Evolutionary conservation across 208 protist species (phyloP), one percentile per base, ranked within the genome.

Genomic region (Novymonas esmeraldas): DNA sequence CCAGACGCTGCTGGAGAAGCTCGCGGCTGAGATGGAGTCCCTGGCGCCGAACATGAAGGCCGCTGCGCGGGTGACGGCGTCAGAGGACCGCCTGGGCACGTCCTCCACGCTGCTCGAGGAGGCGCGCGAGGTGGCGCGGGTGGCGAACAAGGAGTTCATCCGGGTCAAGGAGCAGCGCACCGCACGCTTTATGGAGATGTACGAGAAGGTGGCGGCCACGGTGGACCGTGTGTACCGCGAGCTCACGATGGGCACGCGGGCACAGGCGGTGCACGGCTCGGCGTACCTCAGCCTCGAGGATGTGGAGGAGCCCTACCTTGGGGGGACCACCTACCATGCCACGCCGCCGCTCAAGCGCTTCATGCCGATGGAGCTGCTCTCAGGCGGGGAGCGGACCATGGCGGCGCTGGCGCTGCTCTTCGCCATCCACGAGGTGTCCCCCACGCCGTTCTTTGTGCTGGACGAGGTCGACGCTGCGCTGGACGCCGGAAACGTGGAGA

Each of bases 401-500:
- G 98, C 98, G 2, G 98, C 98, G 0, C 82, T 99, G 34, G 98
- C 98, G 31, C 84, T 99, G 7, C 75, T 99, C 7, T 99, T 99
- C 83, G 90, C 98, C 38, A 96, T 99, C 51, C 97, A 99, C 73
- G 89, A 84, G 6, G 92, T 93, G 5, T 85, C 79, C n/a, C 98
- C 98, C 14, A 90, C 98, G 26, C 99, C 99, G 13, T 99, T 99
- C 77, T 99, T 99, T 80, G 91, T 99, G 45, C 76, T 99, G 24
- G 99, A 99, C 69, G 99, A 99, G 79, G 92, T 99, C 6, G 99
- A 99, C 78, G 99, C 99, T 38, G 98, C 98, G 6, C 82, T 99
- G 24, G 99, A 99, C 82, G 85, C 78, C 24, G 87, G 77, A 33
- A 99, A 99, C 84, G 98, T 99, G 6, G 71, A 94, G 36, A 97